phyloP scores from a whole-genome alignment of 768 basidiomycete species.

The Mycena rosella region DNA sequence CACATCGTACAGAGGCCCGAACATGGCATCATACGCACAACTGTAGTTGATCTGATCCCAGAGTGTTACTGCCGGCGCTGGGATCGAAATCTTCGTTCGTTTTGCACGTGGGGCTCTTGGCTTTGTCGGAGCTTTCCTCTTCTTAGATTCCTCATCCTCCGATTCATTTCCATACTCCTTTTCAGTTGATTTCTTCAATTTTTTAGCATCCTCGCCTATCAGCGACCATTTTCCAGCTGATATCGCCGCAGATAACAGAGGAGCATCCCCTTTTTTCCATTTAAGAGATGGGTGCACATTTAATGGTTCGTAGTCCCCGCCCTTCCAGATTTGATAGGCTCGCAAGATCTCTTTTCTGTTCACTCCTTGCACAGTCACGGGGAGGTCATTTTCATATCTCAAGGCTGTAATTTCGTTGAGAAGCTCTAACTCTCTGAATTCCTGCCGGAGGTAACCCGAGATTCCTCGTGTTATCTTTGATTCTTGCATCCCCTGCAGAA shows the following conservation, averaged over 20 bases:
- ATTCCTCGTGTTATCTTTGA: slow-evolving; percentile 42
- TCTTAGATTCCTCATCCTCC: not conserved
- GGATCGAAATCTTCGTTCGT: not conserved
- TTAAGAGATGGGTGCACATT: not conserved
- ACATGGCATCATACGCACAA: slow-evolving; percentile 48
- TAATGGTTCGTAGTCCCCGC: slow-evolving; percentile 16
- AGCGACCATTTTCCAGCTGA: too few relatives aligned
- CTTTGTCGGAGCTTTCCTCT: too few relatives aligned
- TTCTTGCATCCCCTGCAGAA: slow-evolving; percentile 44
- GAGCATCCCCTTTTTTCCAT: not conserved
- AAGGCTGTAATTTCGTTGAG: slow-evolving; percentile 50
- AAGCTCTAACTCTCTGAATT: slow-evolving; percentile 50
- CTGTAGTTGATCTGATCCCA: slow-evolving; percentile 42
- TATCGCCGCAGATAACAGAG: not conserved
- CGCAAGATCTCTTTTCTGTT: slow-evolving; percentile 39
- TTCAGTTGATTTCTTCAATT: slow-evolving; percentile 31
- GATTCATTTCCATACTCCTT: slow-evolving; percentile 16
- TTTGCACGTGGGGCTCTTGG: not conserved
- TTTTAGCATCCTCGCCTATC: too few relatives aligned
- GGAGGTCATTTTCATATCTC: slow-evolving; percentile 33
- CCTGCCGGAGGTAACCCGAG: slow-evolving; percentile 46
- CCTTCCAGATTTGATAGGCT: slow-evolving; percentile 39
- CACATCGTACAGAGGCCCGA: slow-evolving; percentile 38
- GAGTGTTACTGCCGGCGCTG: slow-evolving; percentile 19
- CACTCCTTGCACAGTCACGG: slow-evolving; percentile 31